phyloP scores from a whole-genome alignment of 805 yeast genomes.

The Pichia eremophila region DNA sequence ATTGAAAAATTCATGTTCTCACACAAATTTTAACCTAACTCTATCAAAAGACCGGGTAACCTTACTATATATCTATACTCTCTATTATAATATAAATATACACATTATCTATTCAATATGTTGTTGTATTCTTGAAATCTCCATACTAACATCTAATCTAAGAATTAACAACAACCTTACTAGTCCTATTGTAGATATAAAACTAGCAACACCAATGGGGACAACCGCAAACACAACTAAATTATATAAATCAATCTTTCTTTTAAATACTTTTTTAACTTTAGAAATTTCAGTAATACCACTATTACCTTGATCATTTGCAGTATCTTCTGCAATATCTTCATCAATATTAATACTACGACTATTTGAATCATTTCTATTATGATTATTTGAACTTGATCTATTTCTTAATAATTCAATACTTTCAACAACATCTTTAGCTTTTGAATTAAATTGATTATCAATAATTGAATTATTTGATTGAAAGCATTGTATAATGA shows the following conservation, averaged over 20 bases:
- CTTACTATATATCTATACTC: too few species aligned
- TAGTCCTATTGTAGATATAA: slow-evolving; percentile 81
- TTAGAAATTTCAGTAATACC: background rate
- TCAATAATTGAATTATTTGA: slow-evolving; percentile 59
- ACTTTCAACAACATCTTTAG: too few species aligned
- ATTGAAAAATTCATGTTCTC: too few species aligned
- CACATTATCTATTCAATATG: background rate
- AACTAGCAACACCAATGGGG: slow-evolving; percentile 94
- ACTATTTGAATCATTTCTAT: background rate
- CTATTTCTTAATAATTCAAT: too few species aligned
- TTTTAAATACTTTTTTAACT: slow-evolving; percentile 16
- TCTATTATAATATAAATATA: too few species aligned
- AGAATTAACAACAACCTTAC: slow-evolving; percentile 67
- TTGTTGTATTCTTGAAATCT: slow-evolving; percentile 7
- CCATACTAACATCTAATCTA: slow-evolving; percentile 46
- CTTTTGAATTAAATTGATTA: slow-evolving; percentile 5
- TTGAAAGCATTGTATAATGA: slow-evolving; percentile 78
- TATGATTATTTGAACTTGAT: background rate
- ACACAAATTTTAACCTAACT: too few species aligned
- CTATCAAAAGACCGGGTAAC: too few species aligned
- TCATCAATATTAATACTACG: background rate
- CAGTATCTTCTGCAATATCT: background rate
- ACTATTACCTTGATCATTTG: background rate
- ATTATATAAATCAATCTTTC: slow-evolving; percentile 79
- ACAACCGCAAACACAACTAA: slow-evolving; percentile 94